These are phyloP conservation scores for Filobasidium wieringae DNA, from an alignment of 768 basidiomycete genomes.

Conservation along the genomic window DNA sequence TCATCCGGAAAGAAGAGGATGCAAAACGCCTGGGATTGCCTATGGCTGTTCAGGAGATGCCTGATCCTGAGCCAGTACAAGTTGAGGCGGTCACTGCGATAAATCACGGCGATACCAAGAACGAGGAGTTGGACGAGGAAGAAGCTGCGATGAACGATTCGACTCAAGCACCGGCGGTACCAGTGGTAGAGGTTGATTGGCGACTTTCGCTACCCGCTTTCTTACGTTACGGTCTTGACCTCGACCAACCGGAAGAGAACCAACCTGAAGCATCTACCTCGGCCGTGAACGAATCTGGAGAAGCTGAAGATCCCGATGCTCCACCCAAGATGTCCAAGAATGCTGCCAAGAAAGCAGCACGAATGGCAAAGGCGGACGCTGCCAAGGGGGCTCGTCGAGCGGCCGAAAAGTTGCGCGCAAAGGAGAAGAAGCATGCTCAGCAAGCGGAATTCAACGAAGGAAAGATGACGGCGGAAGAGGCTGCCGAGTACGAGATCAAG, in stretches of 20 bases:
- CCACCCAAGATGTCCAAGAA: constrained; percentile 23
- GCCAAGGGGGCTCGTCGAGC: constrained; percentile 17
- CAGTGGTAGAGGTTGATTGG: not conserved
- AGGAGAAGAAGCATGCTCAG: constrained; percentile 49
- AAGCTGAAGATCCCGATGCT: not conserved
- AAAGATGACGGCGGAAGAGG: constrained; percentile 21
- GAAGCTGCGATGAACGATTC: not conserved
- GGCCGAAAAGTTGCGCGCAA: constrained; percentile 41
- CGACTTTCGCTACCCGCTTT: not conserved
- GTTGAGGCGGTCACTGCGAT: not conserved
- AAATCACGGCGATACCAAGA: not conserved
- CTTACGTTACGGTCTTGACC: not conserved
- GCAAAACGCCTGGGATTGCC: not conserved
- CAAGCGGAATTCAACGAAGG: constrained; percentile 9
- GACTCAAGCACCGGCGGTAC: not conserved
- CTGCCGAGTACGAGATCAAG: constrained; percentile 29
- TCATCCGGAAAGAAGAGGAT: constrained; percentile 1
- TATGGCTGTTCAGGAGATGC: not conserved
- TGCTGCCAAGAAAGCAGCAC: constrained; percentile 30
- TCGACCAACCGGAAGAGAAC: not conserved
- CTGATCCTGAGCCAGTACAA: not conserved
- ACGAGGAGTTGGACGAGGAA: not conserved
- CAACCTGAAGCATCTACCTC: not conserved
- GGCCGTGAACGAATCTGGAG: not conserved
- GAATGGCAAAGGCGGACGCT: constrained; percentile 18